Base-by-base conservation (phyloP, 202 grass and related monocot genomes). In the Panicum hallii region DNA sequence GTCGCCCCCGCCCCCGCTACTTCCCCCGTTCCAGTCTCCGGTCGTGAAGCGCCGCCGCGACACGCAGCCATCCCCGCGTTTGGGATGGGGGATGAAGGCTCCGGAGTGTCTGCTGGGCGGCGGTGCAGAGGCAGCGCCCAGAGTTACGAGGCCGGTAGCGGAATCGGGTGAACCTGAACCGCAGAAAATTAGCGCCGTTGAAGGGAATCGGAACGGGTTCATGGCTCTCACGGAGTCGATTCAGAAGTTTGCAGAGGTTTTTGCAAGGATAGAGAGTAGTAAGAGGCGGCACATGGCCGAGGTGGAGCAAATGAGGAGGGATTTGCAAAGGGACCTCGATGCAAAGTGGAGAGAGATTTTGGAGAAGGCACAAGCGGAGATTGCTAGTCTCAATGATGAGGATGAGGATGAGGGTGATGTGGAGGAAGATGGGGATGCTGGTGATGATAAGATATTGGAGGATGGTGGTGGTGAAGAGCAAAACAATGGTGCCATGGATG, bases 321-420 rank as follows among this genome's bases (percentile, higher is more conserved):
- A 99, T 77, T 91, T 96, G 52, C 89, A 94, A 45, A 96, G 87
- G 57, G 93, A 96, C 16, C 86, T 96, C 34, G 91, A 96, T 56
- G 70, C 73, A 17, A 92, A 84, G 66, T 89, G 88, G 72, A 96
- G 82, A 77, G 85, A 96, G 82, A 94, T 96, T 90, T 79, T 99
- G 81, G 90, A 88, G 58, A 95, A 84, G 78, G 93, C 90, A 22
- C 76, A 90, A 63, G 49, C 47, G 2, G 93, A 96, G 82, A 92
- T 96, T 89, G 91, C 82, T 5, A 75, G 80, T 56, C 79, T 94
- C 15, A 77, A 45, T 16, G 74, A 90, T 60, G 91, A 86, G 65
- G 71, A 85, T 61, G 83, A 23, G 32, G 83, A 90, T 67, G 89
- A 86, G 74, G 56, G 46, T 79, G 75, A 84, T 50, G 47, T 60